Percentiles rank a stretch among this genome's conserved stretches.
phyloP scores from a whole-genome alignment of 1,284 basidiomycete genomes.

The Heterobasidion irregulare region DNA sequence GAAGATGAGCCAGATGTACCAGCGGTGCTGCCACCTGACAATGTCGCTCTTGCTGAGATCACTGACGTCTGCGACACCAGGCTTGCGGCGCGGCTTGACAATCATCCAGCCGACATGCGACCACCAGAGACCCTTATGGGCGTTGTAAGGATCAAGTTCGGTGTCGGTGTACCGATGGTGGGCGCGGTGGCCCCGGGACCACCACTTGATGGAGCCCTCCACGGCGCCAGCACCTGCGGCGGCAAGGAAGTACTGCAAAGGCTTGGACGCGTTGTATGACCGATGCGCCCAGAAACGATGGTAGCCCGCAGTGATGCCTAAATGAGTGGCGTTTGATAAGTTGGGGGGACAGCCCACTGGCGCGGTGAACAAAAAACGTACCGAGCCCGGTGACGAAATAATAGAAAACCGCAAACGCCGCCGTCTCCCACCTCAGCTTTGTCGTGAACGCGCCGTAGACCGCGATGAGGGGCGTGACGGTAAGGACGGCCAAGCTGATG shows the following conservation, averaged over 20 bases:
- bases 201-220: conserved; percentile 91
- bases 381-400: conserved; percentile 55
- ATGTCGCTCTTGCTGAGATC: conserved; percentile 76
- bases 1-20: conserved; percentile 69
- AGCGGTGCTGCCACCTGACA: conserved; percentile 82
- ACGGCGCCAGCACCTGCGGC: conserved; percentile 80
- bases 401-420: conserved; percentile 37
- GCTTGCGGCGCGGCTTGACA: conserved; percentile 80
- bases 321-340: not conserved
- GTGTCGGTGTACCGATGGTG: conserved; percentile 96
- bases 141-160: conserved; percentile 90
- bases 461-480: conserved; percentile 39
- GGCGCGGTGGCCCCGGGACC: conserved; percentile 89
- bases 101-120: conserved; percentile 93
- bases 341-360: not conserved
- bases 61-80: conserved; percentile 83
- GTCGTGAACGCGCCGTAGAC: conserved; percentile 41
- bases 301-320: conserved; percentile 54
- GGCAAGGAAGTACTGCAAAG: conserved; percentile 75
- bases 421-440: conserved; percentile 34
- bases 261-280: conserved; percentile 79
- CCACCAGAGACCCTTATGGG: conserved; percentile 75
- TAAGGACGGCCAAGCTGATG: conserved; percentile 30
- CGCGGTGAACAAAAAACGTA: conserved; percentile 6
- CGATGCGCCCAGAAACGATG: conserved; percentile 93